Evolutionary conservation across 2,329 filamentous ascomycete genomes (phyloP).

Genomic region (Xylariales sp.): DNA sequence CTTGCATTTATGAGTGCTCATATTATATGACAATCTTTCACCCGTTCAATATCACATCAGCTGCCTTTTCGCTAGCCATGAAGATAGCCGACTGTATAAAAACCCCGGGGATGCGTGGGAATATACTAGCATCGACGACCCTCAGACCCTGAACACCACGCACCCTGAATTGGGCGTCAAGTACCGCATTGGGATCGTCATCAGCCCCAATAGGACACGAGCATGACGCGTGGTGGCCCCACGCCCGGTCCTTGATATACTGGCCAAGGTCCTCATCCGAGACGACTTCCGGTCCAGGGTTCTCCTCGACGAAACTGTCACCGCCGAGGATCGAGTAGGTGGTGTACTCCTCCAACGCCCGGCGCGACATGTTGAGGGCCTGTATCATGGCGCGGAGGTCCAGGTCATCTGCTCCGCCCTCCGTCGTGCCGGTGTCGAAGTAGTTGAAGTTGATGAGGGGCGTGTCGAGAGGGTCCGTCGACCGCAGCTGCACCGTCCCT

Average conservation of each 20-base stretch:
- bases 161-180: not conserved
- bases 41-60: too few species aligned
- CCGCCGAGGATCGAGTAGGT: constrained; percentile 31
- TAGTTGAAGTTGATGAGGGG: constrained; percentile 59
- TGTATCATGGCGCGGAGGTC: constrained; percentile 50
- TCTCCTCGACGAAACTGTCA: constrained; percentile 22
- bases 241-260: constrained; percentile 12
- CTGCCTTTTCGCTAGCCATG: not conserved
- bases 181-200: constrained; percentile 39
- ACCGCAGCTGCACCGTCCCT: constrained; percentile 58
- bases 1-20: too few species aligned
- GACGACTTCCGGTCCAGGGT: constrained; percentile 22
- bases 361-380: constrained; percentile 44
- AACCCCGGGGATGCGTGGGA: not conserved
- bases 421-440: too few species aligned
- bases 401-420: constrained; percentile 38
- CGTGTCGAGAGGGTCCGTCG: constrained; percentile 57
- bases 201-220: constrained; percentile 28
- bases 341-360: constrained; percentile 34
- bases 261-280: constrained; percentile 17
- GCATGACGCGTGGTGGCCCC: constrained; percentile 20
- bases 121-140: not conserved
- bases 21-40: too few species aligned
- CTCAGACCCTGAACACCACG: not conserved
- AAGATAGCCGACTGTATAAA: not conserved